Percentiles rank a stretch among this genome's conserved stretches.
These are phyloP conservation scores for Phlebiopsis gigantea DNA, from an alignment of 768 basidiomycete genomes.

Conservation along the genomic window DNA sequence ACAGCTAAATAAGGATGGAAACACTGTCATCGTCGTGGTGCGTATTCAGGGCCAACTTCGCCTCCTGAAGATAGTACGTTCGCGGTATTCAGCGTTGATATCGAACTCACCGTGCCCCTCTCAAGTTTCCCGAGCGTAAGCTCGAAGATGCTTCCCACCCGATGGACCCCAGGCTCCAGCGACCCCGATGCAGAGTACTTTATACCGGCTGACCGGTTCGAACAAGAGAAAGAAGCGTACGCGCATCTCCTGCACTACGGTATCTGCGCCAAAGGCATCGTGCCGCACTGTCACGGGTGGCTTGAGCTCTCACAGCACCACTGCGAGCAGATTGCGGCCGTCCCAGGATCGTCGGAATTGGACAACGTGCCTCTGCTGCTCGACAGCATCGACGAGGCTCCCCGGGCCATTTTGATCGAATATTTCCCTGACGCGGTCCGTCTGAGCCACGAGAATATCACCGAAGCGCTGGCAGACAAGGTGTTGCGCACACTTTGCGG, in stretches of 20 bases:
- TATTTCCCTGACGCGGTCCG: constrained; percentile 6
- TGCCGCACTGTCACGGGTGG: constrained; percentile 12
- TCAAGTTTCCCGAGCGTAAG: not conserved
- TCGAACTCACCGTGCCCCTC: not conserved
- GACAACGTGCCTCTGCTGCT: too few species aligned
- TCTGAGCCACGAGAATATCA: constrained; percentile 2
- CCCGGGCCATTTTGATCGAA: constrained; percentile 13
- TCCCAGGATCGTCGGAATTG: not conserved
- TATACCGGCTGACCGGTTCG: not conserved
- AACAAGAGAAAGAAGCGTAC: constrained; percentile 7
- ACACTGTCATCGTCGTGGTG: not conserved
- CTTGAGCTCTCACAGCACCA: constrained; percentile 1
- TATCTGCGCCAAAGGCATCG: constrained; percentile 1
- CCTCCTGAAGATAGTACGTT: constrained; percentile 6
- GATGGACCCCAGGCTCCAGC: not conserved
- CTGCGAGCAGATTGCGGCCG: not conserved
- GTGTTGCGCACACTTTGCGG: constrained; percentile 3
- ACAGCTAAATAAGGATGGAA: not conserved
- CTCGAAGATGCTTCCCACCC: too few species aligned
- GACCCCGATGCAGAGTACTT: not conserved
- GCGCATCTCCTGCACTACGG: constrained; percentile 12
- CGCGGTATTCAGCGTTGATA: not conserved
- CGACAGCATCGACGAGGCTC: too few species aligned
- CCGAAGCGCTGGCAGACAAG: constrained; percentile 3
- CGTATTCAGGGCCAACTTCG: not conserved